Conservation (phyloP, 805 yeast genomes). For the Vanderwaltozyma yarrowii region DNA sequence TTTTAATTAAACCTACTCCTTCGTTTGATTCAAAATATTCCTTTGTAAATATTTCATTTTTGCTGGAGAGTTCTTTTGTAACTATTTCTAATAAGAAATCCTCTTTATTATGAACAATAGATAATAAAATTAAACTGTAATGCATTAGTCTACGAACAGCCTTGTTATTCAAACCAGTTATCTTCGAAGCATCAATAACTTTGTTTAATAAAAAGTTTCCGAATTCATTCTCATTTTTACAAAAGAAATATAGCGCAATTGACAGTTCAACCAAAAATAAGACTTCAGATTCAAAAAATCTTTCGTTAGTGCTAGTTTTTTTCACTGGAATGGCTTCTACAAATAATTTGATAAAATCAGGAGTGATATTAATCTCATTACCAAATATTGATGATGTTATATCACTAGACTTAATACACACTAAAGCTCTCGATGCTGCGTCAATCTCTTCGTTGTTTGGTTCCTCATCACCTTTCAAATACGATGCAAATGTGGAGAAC, state of each 20-base stretch:
- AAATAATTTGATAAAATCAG: conserved; percentile 25
- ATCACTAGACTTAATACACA: conserved; percentile 66
- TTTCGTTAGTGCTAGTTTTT: conserved; percentile 17
- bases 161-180: conserved; percentile 7
- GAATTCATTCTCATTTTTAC: conserved; percentile 23
- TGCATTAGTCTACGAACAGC: conserved; percentile 21
- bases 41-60: conserved; percentile 22
- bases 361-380: conserved; percentile 29
- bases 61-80: conserved; percentile 15
- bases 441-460: conserved; percentile 93
- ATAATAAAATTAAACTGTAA: conserved; percentile 28
- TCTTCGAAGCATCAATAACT: conserved; percentile 5
- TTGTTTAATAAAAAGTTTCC: conserved; percentile 12
- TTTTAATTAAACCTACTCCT: conserved; percentile 34
- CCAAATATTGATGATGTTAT: conserved; percentile 44
- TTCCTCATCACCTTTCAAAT: conserved; percentile 85
- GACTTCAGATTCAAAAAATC: conserved; percentile 36
- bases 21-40: conserved; percentile 32
- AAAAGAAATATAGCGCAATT: conserved; percentile 18
- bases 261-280: conserved; percentile 38
- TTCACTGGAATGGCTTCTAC: conserved; percentile 30
- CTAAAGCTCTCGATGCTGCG: conserved; percentile 66
- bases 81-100: conserved; percentile 9
- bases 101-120: conserved; percentile 11
- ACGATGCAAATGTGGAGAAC: conserved; percentile 81